Evolutionary conservation across 2,329 filamentous ascomycete genomes (phyloP).

Genomic region (Tolypocladium cylindrosporum): DNA sequence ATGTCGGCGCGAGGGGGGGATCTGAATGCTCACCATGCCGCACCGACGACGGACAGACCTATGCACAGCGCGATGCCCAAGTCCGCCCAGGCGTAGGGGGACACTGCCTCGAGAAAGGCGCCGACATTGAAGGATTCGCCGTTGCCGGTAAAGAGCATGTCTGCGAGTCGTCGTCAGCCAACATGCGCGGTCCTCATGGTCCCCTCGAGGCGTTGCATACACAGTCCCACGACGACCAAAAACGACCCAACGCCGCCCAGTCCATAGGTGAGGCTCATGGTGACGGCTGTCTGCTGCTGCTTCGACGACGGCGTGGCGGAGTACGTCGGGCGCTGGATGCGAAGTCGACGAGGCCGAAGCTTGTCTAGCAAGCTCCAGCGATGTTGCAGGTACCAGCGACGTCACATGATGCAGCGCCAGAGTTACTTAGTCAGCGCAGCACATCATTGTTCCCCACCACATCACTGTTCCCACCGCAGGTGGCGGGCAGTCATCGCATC

Average conservation of each 20-base stretch:
- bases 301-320: background rate
- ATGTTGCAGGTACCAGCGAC: slow-evolving; percentile 10
- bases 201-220: slow-evolving; percentile 40
- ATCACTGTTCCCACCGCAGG: too few species aligned
- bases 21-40: slow-evolving; percentile 66
- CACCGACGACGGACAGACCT: slow-evolving; percentile 89
- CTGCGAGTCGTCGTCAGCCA: slow-evolving; percentile 35
- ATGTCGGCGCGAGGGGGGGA: background rate
- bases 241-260: slow-evolving; percentile 58
- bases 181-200: background rate
- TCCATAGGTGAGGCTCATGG: slow-evolving; percentile 67
- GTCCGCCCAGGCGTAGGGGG: slow-evolving; percentile 87
- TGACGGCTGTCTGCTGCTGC: slow-evolving; percentile 11
- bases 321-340: background rate
- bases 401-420: slow-evolving; percentile 24
- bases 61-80: slow-evolving; percentile 91
- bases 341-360: background rate
- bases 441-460: too few species aligned
- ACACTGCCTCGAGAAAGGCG: slow-evolving; percentile 86
- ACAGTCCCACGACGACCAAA: slow-evolving; percentile 65
- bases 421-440: background rate
- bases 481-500: background rate
- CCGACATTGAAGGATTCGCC: slow-evolving; percentile 97
- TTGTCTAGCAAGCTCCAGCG: background rate
- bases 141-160: slow-evolving; percentile 97